Evolutionary conservation across 495 filamentous ascomycete genomes (phyloP), one percentile per base, ranked within the genome.

Genomic region (Penicillium herquei): DNA sequence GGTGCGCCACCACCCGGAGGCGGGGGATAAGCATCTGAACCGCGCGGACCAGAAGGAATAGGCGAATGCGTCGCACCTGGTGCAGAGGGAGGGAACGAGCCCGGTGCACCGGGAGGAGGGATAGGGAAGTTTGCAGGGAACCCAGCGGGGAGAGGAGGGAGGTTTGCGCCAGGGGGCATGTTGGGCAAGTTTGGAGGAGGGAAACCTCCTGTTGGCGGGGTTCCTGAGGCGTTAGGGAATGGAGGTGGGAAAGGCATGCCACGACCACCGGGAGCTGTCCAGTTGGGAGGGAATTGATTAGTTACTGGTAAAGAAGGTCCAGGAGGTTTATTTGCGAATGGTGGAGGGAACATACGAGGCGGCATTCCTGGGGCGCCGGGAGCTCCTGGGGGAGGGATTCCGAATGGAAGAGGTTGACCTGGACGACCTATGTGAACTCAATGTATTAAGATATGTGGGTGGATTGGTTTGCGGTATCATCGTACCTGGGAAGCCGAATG

Each of bases 221-320:
- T 73, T 35, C 72, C 74, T 39, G 67, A 42, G 39, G 69, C 66
- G 35, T 66, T 52, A n/a, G 75, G 73, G 71, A 79, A 76, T 0
- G 78, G 80, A 8, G 82, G 81, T 11, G 84, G 84, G 66, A 92
- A 91, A 5, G 86, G 86, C 0, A 87, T 83, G 12, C 84, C 80
- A 48, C 82, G 79, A 44, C 81, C 84, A 39, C 79, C 81, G 43
- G 83, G 81, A 52, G 83, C 80, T 78, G 69, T 56, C 32, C 17
- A 41, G 33, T 39, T 13, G 40, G 62, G 50, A 39, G 17, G 48
- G 21, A 46, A 30, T 31, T 52, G 51, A 57, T 70, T 73, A 61
- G 54, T 45, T 54, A 48, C 32, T 37, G 32, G 17, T 2, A 39
- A 49, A 32, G 7, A 45, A 32, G 34, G 5, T 9, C 30, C 3